These are phyloP conservation scores for Rhexocercosporidium sp. DNA, from an alignment of 2,329 filamentous ascomycete species.

Conservation along the genomic window DNA sequence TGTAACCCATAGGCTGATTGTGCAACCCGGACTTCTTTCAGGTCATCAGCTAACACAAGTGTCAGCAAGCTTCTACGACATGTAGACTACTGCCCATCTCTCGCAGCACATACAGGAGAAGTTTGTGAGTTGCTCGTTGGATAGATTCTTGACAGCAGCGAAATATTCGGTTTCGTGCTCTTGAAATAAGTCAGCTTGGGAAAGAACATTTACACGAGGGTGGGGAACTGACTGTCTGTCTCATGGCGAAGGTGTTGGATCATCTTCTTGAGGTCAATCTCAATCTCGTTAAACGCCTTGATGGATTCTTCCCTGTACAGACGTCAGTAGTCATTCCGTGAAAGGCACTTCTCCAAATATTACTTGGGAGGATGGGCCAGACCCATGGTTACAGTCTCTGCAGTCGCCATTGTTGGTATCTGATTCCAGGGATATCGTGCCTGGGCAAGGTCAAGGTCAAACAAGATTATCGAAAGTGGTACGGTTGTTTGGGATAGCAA, in stretches of 20 bases:
- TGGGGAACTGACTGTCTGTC: constrained; percentile 47
- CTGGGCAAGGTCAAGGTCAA: not conserved
- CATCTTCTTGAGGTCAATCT: constrained; percentile 56
- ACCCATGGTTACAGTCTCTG: constrained; percentile 58
- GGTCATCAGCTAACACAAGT: constrained; percentile 46
- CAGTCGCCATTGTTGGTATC: constrained; percentile 37
- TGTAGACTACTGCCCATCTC: not conserved
- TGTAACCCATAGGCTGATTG: constrained; percentile 50
- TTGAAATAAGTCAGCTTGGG: constrained; percentile 30
- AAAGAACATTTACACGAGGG: not conserved
- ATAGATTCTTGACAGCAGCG: constrained; percentile 47
- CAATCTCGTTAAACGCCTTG: constrained; percentile 54
- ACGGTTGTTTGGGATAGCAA: not conserved
- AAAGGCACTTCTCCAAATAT: no score
- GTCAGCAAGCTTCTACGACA: constrained; percentile 23
- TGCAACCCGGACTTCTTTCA: constrained; percentile 52
- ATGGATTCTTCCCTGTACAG: constrained; percentile 53
- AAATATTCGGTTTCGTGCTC: constrained; percentile 63
- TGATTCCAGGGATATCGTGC: constrained; percentile 5
- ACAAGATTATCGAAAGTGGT: not conserved
- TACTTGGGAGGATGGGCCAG: constrained; percentile 47
- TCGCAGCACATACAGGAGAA: constrained; percentile 40
- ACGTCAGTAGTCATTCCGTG: not conserved
- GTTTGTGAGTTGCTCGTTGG: constrained; percentile 38
- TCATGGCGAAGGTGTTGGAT: constrained; percentile 56